Conservation (phyloP, 768 basidiomycete species). For the Auricularia auricula-judae region DNA sequence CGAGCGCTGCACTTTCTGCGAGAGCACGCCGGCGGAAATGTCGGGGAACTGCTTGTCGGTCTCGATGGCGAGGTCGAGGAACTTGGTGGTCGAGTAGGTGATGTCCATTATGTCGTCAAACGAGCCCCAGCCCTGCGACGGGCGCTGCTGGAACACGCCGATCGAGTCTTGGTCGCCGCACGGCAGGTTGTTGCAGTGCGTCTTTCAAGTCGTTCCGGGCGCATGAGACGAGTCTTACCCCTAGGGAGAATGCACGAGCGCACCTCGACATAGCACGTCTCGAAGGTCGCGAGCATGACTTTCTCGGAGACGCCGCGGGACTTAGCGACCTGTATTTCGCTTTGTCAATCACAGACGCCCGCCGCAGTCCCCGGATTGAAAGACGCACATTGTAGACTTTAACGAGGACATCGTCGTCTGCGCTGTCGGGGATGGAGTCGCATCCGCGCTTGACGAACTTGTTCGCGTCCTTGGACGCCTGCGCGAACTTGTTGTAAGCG, state of each 20-base stretch:
- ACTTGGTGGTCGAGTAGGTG: not conserved
- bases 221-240: too few relatives aligned
- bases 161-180: not conserved
- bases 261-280: not conserved
- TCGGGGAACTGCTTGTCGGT: not conserved
- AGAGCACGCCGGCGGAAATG: not conserved
- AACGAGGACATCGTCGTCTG: not conserved
- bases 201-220: not conserved
- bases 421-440: not conserved
- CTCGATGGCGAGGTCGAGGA: not conserved
- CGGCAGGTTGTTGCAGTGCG: not conserved
- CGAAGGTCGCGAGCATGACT: not conserved
- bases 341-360: not conserved
- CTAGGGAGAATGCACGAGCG: not conserved
- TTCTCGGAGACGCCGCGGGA: not conserved
- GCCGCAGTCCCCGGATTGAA: not conserved
- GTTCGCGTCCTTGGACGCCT: not conserved
- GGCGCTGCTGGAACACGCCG: conserved; percentile 1
- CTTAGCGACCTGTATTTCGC: not conserved
- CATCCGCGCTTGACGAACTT: not conserved
- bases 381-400: not conserved
- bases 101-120: not conserved
- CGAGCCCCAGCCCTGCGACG: not conserved
- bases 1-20: not conserved
- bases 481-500: not conserved